Conservation (phyloP, 2,329 filamentous ascomycete species). For the Fusarium heterosporum region DNA sequence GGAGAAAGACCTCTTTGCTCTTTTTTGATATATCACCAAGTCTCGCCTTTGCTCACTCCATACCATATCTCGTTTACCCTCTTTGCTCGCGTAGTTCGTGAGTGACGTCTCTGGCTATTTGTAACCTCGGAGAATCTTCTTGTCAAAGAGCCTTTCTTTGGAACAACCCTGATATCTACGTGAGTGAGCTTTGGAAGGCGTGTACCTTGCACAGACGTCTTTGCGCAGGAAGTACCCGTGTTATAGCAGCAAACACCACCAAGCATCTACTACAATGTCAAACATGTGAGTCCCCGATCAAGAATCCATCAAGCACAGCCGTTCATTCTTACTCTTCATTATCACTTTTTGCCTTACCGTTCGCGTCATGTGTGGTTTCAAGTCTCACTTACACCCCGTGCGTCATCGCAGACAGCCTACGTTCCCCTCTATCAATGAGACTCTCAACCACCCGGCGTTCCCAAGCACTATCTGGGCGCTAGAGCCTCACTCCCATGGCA, state of each 20-base stretch:
- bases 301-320: background rate
- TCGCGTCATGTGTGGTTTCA: conserved; percentile 12
- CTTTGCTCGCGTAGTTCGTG: conserved; percentile 1
- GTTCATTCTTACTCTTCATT: background rate
- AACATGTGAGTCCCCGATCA: conserved; percentile 26
- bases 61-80: background rate
- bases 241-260: conserved; percentile 31
- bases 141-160: background rate
- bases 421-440: conserved; percentile 65
- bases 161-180: conserved; percentile 3
- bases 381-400: conserved; percentile 23
- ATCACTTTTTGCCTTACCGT: background rate
- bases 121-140: background rate
- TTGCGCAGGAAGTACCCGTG: conserved; percentile 12
- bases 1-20: background rate
- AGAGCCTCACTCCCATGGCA: conserved; percentile 71
- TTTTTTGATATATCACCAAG: background rate
- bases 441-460: conserved; percentile 74
- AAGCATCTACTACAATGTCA: conserved; percentile 24
- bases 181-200: background rate
- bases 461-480: conserved; percentile 76
- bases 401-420: conserved; percentile 17
- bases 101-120: conserved; percentile 1
- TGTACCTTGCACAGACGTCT: conserved; percentile 10
- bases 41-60: background rate